Conservation (phyloP, 1,284 basidiomycete species). For the Rhodotorula sp. region DNA sequence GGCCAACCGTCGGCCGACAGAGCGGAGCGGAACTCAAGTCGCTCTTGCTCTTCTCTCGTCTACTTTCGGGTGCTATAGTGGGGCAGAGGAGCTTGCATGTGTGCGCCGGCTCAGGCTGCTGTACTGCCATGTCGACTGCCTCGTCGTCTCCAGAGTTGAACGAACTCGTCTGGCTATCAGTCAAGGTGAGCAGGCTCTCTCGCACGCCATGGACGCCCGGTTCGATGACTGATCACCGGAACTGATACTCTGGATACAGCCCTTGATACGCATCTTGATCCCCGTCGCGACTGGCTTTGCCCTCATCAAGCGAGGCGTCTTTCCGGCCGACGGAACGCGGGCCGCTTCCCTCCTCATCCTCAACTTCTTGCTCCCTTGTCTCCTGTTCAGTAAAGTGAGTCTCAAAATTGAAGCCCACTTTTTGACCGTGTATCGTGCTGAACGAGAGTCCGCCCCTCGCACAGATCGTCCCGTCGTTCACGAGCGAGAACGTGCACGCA, state of each 20-base stretch:
- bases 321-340: conserved; percentile 18
- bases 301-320: conserved; percentile 7
- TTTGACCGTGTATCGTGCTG: no score
- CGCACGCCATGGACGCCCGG: not conserved
- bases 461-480: conserved; percentile 74
- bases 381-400: conserved; percentile 74
- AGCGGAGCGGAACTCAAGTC: no score
- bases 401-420: no score
- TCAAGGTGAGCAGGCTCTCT: conserved; percentile 5
- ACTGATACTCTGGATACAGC: not conserved
- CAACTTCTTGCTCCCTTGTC: conserved; percentile 66
- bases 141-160: no score
- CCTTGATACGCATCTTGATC: conserved; percentile 19
- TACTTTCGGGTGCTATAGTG: no score
- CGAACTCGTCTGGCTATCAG: conserved; percentile 12
- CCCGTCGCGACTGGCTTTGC: conserved; percentile 18
- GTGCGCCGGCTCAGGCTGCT: not conserved
- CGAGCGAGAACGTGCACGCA: conserved; percentile 60
- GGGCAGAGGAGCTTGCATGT: not conserved
- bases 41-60: no score
- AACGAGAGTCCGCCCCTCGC: not conserved
- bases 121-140: no score
- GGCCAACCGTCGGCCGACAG: no score
- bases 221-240: not conserved
- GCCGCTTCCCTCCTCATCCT: conserved; percentile 13